Conservation (phyloP, 306 rosid species). For the Bauhinia variegata region DNA sequence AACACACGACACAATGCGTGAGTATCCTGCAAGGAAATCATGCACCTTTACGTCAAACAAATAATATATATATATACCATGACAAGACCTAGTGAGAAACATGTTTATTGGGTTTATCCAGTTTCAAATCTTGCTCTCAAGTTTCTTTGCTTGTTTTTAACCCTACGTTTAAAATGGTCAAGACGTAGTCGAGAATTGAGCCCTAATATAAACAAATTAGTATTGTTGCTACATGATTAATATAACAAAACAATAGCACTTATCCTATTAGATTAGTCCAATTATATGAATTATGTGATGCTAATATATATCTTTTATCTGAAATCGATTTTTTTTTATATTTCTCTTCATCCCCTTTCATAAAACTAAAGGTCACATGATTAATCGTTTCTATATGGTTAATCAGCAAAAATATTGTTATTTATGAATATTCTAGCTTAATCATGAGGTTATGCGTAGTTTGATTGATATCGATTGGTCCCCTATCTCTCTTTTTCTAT, state of each 20-base stretch:
- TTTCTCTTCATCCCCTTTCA: too few species aligned
- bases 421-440: background rate
- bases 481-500: background rate
- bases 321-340: too few species aligned
- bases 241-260: conserved; percentile 25
- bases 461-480: conserved; percentile 33
- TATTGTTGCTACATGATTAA: conserved; percentile 23
- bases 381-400: too few species aligned
- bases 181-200: conserved; percentile 46
- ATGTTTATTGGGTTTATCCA: conserved; percentile 4
- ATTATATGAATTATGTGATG: too few species aligned
- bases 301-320: too few species aligned
- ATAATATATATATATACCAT: too few species aligned
- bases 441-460: conserved; percentile 19
- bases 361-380: too few species aligned
- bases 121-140: conserved; percentile 15
- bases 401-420: too few species aligned
- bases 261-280: too few species aligned
- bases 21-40: conserved; percentile 72
- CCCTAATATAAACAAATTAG: conserved; percentile 35
- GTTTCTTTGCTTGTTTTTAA: conserved; percentile 18
- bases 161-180: conserved; percentile 33
- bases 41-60: too few species aligned
- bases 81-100: too few species aligned
- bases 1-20: conserved; percentile 93